Evolutionary conservation across 495 filamentous ascomycete genomes (phyloP).

Genomic region (Chaetomium fimeti): DNA sequence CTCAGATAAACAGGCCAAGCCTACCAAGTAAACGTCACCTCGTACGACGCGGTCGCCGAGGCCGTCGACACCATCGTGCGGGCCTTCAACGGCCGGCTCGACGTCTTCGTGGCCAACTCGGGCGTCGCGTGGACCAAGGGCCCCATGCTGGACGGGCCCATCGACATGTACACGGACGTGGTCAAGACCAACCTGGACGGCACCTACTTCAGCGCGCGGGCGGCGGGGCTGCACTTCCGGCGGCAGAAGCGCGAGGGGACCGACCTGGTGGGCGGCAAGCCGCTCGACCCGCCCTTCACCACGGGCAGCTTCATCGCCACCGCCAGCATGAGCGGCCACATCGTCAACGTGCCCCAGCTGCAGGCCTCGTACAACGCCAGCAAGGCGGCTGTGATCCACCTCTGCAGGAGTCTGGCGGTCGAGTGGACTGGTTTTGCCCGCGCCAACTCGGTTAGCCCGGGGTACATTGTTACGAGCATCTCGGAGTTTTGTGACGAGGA

Average conservation of each 20-base stretch:
- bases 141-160: constrained; percentile 61
- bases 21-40: constrained; percentile 68
- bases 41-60: constrained; percentile 56
- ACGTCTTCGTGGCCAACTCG: constrained; percentile 78
- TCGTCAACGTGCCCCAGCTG: constrained; percentile 83
- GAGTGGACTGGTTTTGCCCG: constrained; percentile 87
- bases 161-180: constrained; percentile 66
- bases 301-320: constrained; percentile 76
- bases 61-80: constrained; percentile 58
- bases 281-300: constrained; percentile 56
- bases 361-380: constrained; percentile 86
- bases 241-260: constrained; percentile 62
- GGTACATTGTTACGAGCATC: constrained; percentile 85
- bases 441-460: constrained; percentile 78
- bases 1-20: constrained; percentile 59
- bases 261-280: constrained; percentile 61
- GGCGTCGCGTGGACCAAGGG: constrained; percentile 74
- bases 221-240: constrained; percentile 66
- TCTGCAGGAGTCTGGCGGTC: constrained; percentile 79
- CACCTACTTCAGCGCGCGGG: constrained; percentile 76
- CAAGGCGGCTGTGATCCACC: constrained; percentile 80
- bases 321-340: constrained; percentile 78
- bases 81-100: constrained; percentile 72
- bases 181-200: constrained; percentile 76
- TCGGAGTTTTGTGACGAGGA: constrained; percentile 68